Base-by-base conservation (phyloP, 768 basidiomycete species). In the Floccularia luteovirens region DNA sequence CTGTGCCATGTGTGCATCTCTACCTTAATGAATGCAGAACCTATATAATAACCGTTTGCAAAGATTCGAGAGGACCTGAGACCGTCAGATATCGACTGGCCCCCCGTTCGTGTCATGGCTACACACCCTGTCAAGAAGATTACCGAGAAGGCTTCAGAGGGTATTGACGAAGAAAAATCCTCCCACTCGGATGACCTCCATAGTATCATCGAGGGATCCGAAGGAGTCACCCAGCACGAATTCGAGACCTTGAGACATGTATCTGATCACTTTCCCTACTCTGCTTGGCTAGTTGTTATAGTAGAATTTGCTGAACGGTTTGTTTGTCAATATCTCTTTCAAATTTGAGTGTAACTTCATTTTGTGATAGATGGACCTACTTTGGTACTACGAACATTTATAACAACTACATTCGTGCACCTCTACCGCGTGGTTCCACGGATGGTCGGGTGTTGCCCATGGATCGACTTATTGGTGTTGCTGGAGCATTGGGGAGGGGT, bases 261-360 rank as follows among this genome's bases (percentile, higher is more conserved):
- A 5, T 48, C 66, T 8, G 70, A 74, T 48, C 59, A 49, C 39
- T 56, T 71, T 25, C 68, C 68, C 38, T 55, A 45, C 34, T 49
- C 58, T 38, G 60, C 69, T 12, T 72, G 66, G 64, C 45, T 70
- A 22, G 65, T 74, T 21, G 69, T 67, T 36, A 48, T 68, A 35
- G 69, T 72, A 10, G 73, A 76, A 48, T 71, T 77, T 31, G 69
- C 71, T 35, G 75, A 77, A 53, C 65, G 75, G 51, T 75, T 55
- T 38, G 66, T 58, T 19, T 49, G 47, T 23, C 7, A 40, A 25
- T 38, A 14, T 38, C 10, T 17, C 24, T 19, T 36, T 31, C 38
- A 36, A 22, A 11, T 38, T 10, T 12, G 24, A 37, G 25, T 21
- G 31, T 33, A 6, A 8, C 25, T 34, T 33, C 39, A 30, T 33